These are phyloP conservation scores for Backusella parvicylindrica DNA, from an alignment of 192 early-diverging fungal species.

Conservation along the genomic window DNA sequence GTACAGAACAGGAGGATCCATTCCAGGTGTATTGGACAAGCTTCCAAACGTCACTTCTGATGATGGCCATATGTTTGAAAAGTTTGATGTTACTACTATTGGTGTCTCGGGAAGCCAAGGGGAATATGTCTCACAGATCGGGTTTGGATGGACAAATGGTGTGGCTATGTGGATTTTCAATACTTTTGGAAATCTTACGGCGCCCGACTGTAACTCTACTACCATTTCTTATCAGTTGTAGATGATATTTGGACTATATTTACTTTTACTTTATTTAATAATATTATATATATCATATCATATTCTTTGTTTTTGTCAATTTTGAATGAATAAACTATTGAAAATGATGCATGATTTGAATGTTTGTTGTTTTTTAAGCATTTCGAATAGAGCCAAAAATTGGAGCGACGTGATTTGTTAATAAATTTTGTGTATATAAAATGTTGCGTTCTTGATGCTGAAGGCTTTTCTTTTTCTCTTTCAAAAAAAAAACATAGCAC, in stretches of 20 bases:
- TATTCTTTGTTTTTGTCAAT: too few relatives aligned
- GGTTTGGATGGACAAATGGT: slow-evolving; percentile 77
- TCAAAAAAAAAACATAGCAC: too few relatives aligned
- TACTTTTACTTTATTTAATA: not conserved
- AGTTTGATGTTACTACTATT: slow-evolving; percentile 49
- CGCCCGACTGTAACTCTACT: slow-evolving; percentile 25
- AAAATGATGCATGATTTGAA: too few relatives aligned
- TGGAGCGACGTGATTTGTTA: too few relatives aligned
- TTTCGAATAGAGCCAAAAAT: too few relatives aligned
- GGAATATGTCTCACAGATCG: slow-evolving; percentile 64
- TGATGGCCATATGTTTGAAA: slow-evolving; percentile 72
- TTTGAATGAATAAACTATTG: too few relatives aligned
- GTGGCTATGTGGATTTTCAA: slow-evolving; percentile 61
- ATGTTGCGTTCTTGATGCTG: too few relatives aligned
- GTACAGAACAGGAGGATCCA: slow-evolving; percentile 62
- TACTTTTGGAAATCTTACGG: slow-evolving; percentile 22
- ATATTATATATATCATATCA: not conserved
- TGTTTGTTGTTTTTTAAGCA: too few relatives aligned
- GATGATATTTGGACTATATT: not conserved
- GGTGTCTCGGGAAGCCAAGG: slow-evolving; percentile 55
- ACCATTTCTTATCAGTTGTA: not conserved
- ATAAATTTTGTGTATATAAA: too few relatives aligned
- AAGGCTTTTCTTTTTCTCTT: too few relatives aligned
- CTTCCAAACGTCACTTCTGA: slow-evolving; percentile 36
- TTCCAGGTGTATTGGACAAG: slow-evolving; percentile 44